phyloP scores from a whole-genome alignment of 1,139 yeast species.

The Scheffersomyces titani region DNA sequence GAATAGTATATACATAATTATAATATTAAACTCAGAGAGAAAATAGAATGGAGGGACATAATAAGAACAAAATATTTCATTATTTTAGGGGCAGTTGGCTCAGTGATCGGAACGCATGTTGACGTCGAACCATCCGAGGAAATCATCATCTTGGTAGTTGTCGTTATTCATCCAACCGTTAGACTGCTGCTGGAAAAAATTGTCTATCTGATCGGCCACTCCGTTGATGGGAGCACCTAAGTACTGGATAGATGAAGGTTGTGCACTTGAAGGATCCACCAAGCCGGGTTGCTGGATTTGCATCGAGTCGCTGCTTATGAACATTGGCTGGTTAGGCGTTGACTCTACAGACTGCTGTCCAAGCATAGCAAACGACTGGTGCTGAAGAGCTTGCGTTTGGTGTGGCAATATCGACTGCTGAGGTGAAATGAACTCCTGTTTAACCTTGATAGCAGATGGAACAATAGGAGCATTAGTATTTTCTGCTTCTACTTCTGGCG shows the following conservation, averaged over 20 bases:
- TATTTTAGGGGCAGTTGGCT: neutral
- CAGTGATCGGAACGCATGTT: slow-evolving; percentile 35
- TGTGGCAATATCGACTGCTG: neutral
- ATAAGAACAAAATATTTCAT: neutral
- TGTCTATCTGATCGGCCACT: slow-evolving; percentile 49
- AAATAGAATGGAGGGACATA: neutral
- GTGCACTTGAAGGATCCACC: slow-evolving; percentile 8
- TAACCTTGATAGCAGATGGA: neutral
- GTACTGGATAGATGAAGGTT: slow-evolving; percentile 14
- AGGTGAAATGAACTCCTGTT: neutral
- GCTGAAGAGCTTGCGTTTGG: neutral
- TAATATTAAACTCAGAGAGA: neutral
- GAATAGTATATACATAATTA: slow-evolving; percentile 1
- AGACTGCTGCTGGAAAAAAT: slow-evolving; percentile 76
- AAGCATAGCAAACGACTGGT: slow-evolving; percentile 1
- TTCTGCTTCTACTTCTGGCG: neutral
- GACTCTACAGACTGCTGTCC: slow-evolving; percentile 3
- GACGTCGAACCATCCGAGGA: slow-evolving; percentile 93
- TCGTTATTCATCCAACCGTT: slow-evolving; percentile 77
- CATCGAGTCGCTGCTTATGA: neutral
- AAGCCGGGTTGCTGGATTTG: slow-evolving; percentile 1
- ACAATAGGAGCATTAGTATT: neutral
- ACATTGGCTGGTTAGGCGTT: slow-evolving; percentile 6
- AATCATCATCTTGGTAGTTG: slow-evolving; percentile 71
- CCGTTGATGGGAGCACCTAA: slow-evolving; percentile 8